Percentiles rank a stretch among this genome's conserved stretches.
Evolutionary conservation across 2,329 filamentous ascomycete species (phyloP).

Genomic region (Alternaria sp.): DNA sequence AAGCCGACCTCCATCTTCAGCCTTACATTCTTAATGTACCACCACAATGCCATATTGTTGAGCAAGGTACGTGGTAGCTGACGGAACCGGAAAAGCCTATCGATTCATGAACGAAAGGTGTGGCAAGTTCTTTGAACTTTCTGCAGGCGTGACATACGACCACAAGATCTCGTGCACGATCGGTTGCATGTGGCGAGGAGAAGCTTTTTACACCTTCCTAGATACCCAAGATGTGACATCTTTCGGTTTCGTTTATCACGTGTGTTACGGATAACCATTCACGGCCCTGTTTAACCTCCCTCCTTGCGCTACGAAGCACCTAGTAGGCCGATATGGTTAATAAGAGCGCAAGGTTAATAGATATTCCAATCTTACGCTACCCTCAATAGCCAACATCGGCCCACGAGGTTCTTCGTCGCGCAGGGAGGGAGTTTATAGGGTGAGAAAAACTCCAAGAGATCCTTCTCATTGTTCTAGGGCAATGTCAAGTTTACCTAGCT

Average conservation of each 20-base stretch:
- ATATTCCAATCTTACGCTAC: too few species aligned
- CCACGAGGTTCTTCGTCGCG: constrained; percentile 2
- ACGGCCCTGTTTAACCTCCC: too few species aligned
- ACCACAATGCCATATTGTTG: neutral
- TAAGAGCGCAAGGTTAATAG: too few species aligned
- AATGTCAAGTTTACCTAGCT: too few species aligned
- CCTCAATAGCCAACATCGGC: neutral
- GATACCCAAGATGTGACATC: too few species aligned
- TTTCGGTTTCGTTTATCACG: too few species aligned
- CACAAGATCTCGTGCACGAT: neutral
- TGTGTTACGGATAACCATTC: too few species aligned
- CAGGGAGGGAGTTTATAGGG: constrained; percentile 2
- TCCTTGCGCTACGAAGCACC: constrained; percentile 1
- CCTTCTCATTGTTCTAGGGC: too few species aligned
- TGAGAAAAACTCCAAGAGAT: too few species aligned
- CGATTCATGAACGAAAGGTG: neutral
- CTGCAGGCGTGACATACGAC: neutral
- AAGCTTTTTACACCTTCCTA: too few species aligned
- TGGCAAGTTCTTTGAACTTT: neutral
- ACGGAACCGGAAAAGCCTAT: neutral
- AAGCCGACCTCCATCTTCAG: neutral
- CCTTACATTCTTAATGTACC: neutral
- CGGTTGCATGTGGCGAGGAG: neutral
- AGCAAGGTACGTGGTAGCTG: neutral
- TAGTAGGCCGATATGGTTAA: neutral